Evolutionary conservation across 192 early-diverging fungal species (phyloP).

Genomic region (Backusella psychrophila): DNA sequence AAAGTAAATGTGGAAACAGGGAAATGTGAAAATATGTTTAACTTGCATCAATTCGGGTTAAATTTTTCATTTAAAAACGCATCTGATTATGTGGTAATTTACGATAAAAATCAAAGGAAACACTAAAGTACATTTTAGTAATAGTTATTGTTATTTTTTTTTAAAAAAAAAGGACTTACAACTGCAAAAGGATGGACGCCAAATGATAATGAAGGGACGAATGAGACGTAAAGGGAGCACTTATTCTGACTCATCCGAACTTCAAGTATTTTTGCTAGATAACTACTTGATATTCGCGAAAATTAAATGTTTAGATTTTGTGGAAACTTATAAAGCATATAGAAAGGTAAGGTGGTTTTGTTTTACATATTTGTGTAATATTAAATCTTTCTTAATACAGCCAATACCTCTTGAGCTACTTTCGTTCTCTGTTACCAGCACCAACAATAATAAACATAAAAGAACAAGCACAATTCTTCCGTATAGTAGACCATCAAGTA

Average conservation of each 20-base stretch:
- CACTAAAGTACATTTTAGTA: neutral
- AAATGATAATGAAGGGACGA: slow-evolving; percentile 77
- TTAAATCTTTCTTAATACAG: slow-evolving; percentile 11
- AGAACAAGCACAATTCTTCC: slow-evolving; percentile 25
- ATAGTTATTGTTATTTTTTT: neutral
- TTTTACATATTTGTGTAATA: neutral
- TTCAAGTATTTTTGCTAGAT: slow-evolving; percentile 87
- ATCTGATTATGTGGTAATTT: slow-evolving; percentile 22
- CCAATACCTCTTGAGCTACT: slow-evolving; percentile 86
- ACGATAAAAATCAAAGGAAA: neutral
- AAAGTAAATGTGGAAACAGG: slow-evolving; percentile 89
- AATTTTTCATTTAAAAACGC: slow-evolving; percentile 57
- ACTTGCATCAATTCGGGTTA: slow-evolving; percentile 72
- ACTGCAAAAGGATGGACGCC: slow-evolving; percentile 66
- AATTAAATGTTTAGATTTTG: slow-evolving; percentile 56
- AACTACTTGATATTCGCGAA: slow-evolving; percentile 79
- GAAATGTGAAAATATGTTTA: slow-evolving; percentile 83
- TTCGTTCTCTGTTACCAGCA: slow-evolving; percentile 28
- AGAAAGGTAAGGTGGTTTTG: slow-evolving; percentile 37
- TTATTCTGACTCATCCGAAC: slow-evolving; percentile 58
- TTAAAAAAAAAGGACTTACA: slow-evolving; percentile 61
- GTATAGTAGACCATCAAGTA: slow-evolving; percentile 17
- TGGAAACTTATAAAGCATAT: slow-evolving; percentile 62
- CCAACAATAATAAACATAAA: slow-evolving; percentile 15
- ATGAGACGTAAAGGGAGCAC: slow-evolving; percentile 67